These are phyloP conservation scores for Solanum chiquidenum DNA, from an alignment of 257 asterid species.

Conservation along the genomic window DNA sequence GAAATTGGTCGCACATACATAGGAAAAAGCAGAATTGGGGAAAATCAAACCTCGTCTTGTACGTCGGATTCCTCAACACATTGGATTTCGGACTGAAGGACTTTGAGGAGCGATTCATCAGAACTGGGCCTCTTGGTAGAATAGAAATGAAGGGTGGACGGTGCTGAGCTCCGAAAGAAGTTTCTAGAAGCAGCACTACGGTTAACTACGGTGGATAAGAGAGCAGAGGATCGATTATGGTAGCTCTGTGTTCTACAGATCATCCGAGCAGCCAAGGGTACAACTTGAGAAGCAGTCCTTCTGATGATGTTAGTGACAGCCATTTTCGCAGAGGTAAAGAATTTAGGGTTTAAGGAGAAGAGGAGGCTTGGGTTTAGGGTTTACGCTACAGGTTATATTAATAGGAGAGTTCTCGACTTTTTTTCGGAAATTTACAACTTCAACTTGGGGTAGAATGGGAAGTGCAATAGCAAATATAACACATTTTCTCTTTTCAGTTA, in stretches of 20 bases:
- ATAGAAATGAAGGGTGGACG: conserved; percentile 28
- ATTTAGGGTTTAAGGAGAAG: conserved; percentile 23
- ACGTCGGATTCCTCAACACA: conserved; percentile 32
- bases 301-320: conserved; percentile 34
- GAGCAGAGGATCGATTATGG: conserved; percentile 26
- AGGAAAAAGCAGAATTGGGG: neutral
- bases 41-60: neutral
- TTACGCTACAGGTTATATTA: neutral
- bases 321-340: conserved; percentile 17
- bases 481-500: no score
- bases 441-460: neutral
- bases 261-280: conserved; percentile 33
- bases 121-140: conserved; percentile 32
- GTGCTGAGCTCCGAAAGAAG: conserved; percentile 23
- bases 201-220: conserved; percentile 25
- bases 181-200: conserved; percentile 2
- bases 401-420: neutral
- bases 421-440: neutral
- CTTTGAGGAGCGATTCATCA: conserved; percentile 42
- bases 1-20: neutral
- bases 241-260: conserved; percentile 30
- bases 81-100: conserved; percentile 43
- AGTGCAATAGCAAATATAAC: neutral
- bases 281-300: conserved; percentile 43
- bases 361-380: neutral